A percentile compares a stretch with the other conserved stretches of the same genome.
These are phyloP conservation scores for Abelmoschus esculentus DNA, from an alignment of 345 rosid species.

Conservation along the genomic window DNA sequence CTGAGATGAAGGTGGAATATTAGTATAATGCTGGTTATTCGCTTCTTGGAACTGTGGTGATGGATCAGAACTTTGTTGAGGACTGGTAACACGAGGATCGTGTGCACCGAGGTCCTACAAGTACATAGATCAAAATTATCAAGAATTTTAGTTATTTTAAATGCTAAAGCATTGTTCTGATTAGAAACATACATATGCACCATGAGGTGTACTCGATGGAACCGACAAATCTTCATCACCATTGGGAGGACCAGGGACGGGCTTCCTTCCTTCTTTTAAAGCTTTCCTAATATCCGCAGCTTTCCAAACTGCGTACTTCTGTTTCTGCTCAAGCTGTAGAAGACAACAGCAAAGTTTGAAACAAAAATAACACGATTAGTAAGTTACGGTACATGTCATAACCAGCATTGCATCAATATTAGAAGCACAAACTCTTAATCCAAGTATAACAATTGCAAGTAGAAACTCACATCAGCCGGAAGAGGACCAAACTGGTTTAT, in stretches of 20 bases:
- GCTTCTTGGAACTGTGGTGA: slow-evolving; percentile 40
- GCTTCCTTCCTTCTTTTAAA: slow-evolving; percentile 87
- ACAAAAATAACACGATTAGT: slow-evolving; percentile 2
- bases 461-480: slow-evolving; percentile 75
- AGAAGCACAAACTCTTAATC: slow-evolving; percentile 6
- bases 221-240: slow-evolving; percentile 51
- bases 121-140: not conserved
- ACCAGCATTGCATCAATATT: not conserved
- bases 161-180: not conserved
- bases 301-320: slow-evolving; percentile 93
- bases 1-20: slow-evolving; percentile 36
- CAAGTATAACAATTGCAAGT: not conserved
- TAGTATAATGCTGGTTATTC: slow-evolving; percentile 38
- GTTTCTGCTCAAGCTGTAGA: slow-evolving; percentile 76
- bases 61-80: slow-evolving; percentile 39
- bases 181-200: slow-evolving; percentile 35
- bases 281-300: slow-evolving; percentile 97
- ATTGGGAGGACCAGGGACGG: slow-evolving; percentile 76
- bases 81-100: slow-evolving; percentile 31
- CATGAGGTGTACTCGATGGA: slow-evolving; percentile 37
- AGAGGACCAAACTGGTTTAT: slow-evolving; percentile 75
- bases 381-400: not conserved
- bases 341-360: slow-evolving; percentile 3
- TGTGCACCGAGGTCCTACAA: slow-evolving; percentile 54
- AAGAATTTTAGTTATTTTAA: too few species aligned